Percentiles rank a stretch among this genome's conserved stretches.
Conservation (phyloP, 495 filamentous ascomycete species). For the Sordaria brevicollis region DNA sequence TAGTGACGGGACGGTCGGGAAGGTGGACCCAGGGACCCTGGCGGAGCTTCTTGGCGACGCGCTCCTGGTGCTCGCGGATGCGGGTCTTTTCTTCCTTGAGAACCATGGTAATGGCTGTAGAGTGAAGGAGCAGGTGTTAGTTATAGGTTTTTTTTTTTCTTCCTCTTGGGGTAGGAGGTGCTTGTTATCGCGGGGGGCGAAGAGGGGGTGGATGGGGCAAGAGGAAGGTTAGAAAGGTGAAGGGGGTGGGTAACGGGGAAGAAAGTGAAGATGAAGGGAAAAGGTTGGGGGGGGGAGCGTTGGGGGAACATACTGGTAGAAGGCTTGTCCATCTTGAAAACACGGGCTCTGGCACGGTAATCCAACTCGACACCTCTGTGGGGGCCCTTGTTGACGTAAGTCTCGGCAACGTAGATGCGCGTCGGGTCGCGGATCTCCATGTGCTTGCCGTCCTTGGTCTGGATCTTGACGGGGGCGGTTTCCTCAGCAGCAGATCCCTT, state of each 20-base stretch:
- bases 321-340: conserved; percentile 51
- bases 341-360: conserved; percentile 58
- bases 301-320: conserved; percentile 57
- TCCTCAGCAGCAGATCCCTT: conserved; percentile 4
- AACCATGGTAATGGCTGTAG: conserved; percentile 61
- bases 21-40: conserved; percentile 75
- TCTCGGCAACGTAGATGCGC: conserved; percentile 75
- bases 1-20: conserved; percentile 64
- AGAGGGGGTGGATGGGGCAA: not conserved
- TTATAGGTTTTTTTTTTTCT: not conserved
- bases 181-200: not conserved
- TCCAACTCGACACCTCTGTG: conserved; percentile 41
- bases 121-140: not conserved
- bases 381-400: conserved; percentile 76
- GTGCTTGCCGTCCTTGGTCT: conserved; percentile 48
- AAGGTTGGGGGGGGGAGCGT: no score
- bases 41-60: conserved; percentile 57
- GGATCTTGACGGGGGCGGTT: conserved; percentile 23
- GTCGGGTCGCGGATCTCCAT: conserved; percentile 57
- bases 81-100: conserved; percentile 90
- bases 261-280: not conserved
- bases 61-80: conserved; percentile 66
- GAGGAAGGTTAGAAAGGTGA: not conserved
- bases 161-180: not conserved
- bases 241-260: not conserved